Percentiles rank a stretch among this genome's conserved stretches.
phyloP scores from a whole-genome alignment of 2,329 filamentous ascomycete genomes.

The Cladosporium sp. region DNA sequence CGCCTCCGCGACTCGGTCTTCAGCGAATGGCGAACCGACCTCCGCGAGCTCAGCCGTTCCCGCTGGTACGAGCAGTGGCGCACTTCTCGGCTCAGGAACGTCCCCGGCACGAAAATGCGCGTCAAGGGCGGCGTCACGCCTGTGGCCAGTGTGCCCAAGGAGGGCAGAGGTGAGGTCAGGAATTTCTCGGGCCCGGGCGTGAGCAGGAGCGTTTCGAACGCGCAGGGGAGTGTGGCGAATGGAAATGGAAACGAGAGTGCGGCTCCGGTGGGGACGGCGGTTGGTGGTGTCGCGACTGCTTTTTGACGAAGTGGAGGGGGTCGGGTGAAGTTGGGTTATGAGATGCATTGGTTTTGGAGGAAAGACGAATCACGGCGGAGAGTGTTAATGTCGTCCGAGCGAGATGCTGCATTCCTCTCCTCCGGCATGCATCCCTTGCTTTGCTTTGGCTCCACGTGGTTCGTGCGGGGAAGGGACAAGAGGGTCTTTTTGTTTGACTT shows the following conservation, averaged over 20 bases:
- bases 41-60: slow-evolving; percentile 83
- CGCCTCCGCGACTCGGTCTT: slow-evolving; percentile 89
- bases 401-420: no score
- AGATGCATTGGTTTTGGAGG: no score
- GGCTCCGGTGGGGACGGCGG: slow-evolving; percentile 1
- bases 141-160: slow-evolving; percentile 26
- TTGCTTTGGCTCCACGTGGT: no score
- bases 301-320: neutral
- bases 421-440: no score
- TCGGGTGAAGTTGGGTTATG: no score
- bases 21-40: slow-evolving; percentile 82
- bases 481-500: no score
- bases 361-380: no score
- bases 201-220: slow-evolving; percentile 15
- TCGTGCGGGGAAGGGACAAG: no score
- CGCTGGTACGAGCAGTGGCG: slow-evolving; percentile 96
- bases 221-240: neutral
- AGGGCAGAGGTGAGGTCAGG: slow-evolving; percentile 17
- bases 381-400: no score
- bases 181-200: slow-evolving; percentile 11
- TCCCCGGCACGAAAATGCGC: slow-evolving; percentile 20
- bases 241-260: neutral
- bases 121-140: slow-evolving; percentile 32
- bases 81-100: slow-evolving; percentile 47
- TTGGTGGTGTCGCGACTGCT: neutral